These are phyloP conservation scores for Phytopythium chamaehyphon DNA, from an alignment of 352 stramenopile species.

Conservation along the genomic window DNA sequence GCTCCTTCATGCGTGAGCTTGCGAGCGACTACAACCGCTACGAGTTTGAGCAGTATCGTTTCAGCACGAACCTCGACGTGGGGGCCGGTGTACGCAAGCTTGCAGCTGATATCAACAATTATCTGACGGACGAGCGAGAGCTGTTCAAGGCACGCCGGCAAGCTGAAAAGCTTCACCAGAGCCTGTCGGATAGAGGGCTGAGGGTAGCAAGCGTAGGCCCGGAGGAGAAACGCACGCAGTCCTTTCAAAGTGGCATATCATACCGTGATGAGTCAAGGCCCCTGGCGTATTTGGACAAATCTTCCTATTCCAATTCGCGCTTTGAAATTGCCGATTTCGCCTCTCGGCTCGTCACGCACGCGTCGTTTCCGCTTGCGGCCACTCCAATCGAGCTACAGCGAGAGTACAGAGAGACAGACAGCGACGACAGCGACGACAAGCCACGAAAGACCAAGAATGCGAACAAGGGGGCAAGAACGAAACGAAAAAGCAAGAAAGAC, in stretches of 20 bases:
- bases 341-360: constrained; percentile 43
- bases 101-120: constrained; percentile 39
- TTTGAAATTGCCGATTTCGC: constrained; percentile 29
- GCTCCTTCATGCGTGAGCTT: constrained; percentile 43
- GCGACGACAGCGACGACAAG: constrained; percentile 3
- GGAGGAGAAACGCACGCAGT: constrained; percentile 2
- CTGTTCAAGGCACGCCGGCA: constrained; percentile 39
- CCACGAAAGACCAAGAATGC: background rate
- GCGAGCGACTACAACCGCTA: constrained; percentile 62
- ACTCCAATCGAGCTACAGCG: constrained; percentile 1
- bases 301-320: constrained; percentile 9
- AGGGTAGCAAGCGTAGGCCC: constrained; percentile 21
- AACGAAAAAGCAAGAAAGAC: background rate
- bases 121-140: constrained; percentile 46
- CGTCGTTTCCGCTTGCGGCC: constrained; percentile 9
- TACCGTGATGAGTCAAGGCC: constrained; percentile 18
- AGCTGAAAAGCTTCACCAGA: constrained; percentile 54
- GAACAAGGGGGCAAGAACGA: background rate
- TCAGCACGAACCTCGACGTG: constrained; percentile 66
- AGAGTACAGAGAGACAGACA: constrained; percentile 5
- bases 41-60: constrained; percentile 73
- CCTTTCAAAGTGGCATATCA: constrained; percentile 6
- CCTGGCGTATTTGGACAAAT: constrained; percentile 33
- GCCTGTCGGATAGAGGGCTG: constrained; percentile 43
- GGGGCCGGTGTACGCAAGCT: constrained; percentile 61